Base-by-base conservation (phyloP, 768 basidiomycete species). In the Lactarius pseudohatsudake region DNA sequence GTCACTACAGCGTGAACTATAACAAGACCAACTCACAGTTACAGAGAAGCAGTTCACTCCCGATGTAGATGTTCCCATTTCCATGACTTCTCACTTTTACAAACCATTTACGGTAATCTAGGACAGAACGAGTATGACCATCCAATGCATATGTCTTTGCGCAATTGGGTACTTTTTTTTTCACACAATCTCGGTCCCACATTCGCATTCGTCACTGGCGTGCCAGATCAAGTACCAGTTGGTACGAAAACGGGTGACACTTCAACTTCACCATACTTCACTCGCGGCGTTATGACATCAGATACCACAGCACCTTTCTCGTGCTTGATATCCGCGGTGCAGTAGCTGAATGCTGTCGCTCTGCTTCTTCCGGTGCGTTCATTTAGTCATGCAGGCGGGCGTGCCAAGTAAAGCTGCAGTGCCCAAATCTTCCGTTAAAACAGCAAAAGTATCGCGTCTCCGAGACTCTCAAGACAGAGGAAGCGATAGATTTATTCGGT, bases 401-500 rank as follows among this genome's bases (percentile, higher is more conserved):
- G 32, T 0, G 32, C 78, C 92, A 98, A 76, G 94, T 98, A 57
- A 83, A 87, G 41, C 81, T 99, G n/a, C 82, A 90, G 97, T 40
- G 83, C 96, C 77, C 86, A 32, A 92, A 72, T 88, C 91, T 98
- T 98, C 78, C 82, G 53, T 82, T 99, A 65, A 88, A 89, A 69
- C 96, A 98, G 78, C 92, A 98, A 74, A 98, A 98, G 76, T 99
- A 95, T 81, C 93, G 90, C 75, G 94, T 98, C 16, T 97, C 96
- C 3, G 93, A 97, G 36, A 79, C 87, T 13, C 83, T 98, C 64
- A 99, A 98, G 79, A 89, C 92, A 1, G 97, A 97, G 43, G 94
- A 98, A 74, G 96, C 90, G 0, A 81, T 82, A 0, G 85, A 84
- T 2, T 80, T 99, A 59, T 98, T 99, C 73, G 92, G 95, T 96